Percentiles rank a stretch among this genome's conserved stretches.
These are phyloP conservation scores for Yamadazyma scolyti DNA, from an alignment of 805 yeast genomes.

Conservation along the genomic window DNA sequence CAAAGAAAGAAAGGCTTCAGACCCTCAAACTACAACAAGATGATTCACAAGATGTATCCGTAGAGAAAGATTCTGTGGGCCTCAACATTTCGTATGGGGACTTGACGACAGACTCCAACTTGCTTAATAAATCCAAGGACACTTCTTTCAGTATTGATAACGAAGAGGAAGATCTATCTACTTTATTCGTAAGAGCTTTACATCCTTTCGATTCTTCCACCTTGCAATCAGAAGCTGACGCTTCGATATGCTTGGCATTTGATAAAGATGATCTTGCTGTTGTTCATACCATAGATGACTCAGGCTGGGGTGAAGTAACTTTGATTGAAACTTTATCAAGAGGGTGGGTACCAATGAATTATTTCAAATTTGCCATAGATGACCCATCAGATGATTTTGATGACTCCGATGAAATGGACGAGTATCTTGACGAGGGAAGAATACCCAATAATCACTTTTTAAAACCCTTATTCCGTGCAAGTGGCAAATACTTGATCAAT, in stretches of 20 bases:
- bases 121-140: neutral
- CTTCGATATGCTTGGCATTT: conserved; percentile 71
- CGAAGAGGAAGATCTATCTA: conserved; percentile 45
- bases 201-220: conserved; percentile 58
- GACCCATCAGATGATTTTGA: conserved; percentile 17
- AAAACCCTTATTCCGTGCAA: conserved; percentile 52
- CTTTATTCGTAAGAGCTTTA: conserved; percentile 53
- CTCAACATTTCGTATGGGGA: conserved; percentile 21
- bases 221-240: conserved; percentile 61
- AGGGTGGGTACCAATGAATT: conserved; percentile 88
- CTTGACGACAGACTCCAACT: neutral
- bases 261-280: conserved; percentile 68
- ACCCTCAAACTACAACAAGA: too few relatives aligned
- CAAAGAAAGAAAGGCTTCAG: conserved; percentile 4
- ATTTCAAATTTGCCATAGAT: conserved; percentile 50
- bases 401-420: conserved; percentile 25
- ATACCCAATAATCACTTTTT: conserved; percentile 47
- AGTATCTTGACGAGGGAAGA: conserved; percentile 19
- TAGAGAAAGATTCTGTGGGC: conserved; percentile 17
- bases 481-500: conserved; percentile 63
- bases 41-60: too few relatives aligned
- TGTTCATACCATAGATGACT: conserved; percentile 72
- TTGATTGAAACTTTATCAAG: conserved; percentile 56
- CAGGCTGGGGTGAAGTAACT: conserved; percentile 89
- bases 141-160: neutral